Base-by-base conservation (phyloP, 768 basidiomycete genomes). In the Mycena leptocephala region DNA sequence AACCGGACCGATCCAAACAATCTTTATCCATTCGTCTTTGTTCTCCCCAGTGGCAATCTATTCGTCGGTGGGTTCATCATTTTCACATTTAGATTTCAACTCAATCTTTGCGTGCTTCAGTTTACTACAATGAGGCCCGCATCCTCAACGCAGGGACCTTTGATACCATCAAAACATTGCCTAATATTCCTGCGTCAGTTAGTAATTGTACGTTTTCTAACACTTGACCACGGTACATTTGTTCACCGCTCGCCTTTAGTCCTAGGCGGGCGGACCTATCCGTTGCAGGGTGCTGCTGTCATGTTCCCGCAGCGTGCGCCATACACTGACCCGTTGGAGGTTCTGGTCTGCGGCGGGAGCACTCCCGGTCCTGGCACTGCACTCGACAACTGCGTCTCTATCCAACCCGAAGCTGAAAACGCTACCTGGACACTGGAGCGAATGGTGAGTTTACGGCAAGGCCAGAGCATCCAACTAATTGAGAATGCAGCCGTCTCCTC, bases 121-220 rank as follows among this genome's bases (percentile, higher is more conserved):
- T 88, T 0, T 95, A 96, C 80, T 95, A 92, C 85, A 96, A 96
- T 76, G 93, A 96, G 82, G 95, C 95, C 0, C 92, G 95, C 20
- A 90, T 96, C 74, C 85, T 96, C 32, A 89, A 96, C 72, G 92
- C 93, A 0, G 85, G 81, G 14, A 94, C 90, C 1, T 95, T 96
- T 76, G 83, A 87, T 26, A 95, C 95, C 0, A 82, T 92, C 68
- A 83, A 83, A 7, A 83, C 85, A 9, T 83, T 95, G 7, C 95
- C 95, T 20, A 95, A 95, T 78, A 92, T 94, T 76, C 95, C 95
- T 0, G 95, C 93, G 0, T 87, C 92, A 0, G 95, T 96, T 58
- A 92, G 91, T 74, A 90, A 93, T 79, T 92, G 90, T 90, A 76
- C 64, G 88, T 76, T 5, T 7, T 7, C 6, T 10, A 32, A 6